A percentile compares a stretch with the other conserved stretches of the same genome.
Evolutionary conservation across 805 yeast genomes (phyloP).

Genomic region (Barnettozyma siamensis): DNA sequence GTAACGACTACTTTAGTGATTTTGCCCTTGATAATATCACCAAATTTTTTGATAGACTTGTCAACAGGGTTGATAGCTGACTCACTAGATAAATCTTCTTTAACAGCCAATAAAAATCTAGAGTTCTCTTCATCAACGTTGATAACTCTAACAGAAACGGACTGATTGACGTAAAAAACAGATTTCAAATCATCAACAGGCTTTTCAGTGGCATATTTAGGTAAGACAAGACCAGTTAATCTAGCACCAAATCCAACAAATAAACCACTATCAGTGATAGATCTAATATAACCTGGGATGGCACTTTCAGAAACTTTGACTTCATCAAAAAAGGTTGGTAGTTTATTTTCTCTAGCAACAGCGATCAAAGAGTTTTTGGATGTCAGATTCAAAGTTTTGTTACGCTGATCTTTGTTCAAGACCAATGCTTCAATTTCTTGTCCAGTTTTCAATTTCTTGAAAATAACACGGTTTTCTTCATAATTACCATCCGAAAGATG

Average conservation of each 20-base stretch:
- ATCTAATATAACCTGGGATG: constrained; percentile 70
- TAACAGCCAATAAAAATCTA: constrained; percentile 65
- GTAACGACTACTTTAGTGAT: constrained; percentile 55
- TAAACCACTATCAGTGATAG: constrained; percentile 73
- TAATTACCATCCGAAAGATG: constrained; percentile 73
- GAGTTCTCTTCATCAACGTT: constrained; percentile 62
- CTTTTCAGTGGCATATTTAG: constrained; percentile 59
- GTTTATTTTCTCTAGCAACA: constrained; percentile 45
- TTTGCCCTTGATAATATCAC: constrained; percentile 56
- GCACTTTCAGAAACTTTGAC: constrained; percentile 41
- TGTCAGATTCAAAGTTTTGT: constrained; percentile 57
- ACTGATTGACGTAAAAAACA: constrained; percentile 58
- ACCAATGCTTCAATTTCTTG: constrained; percentile 52
- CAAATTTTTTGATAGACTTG: constrained; percentile 36
- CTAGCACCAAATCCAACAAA: constrained; percentile 78
- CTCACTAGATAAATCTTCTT: constrained; percentile 28
- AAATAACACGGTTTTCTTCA: constrained; percentile 62
- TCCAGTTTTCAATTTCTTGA: constrained; percentile 63
- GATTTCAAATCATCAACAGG: constrained; percentile 47
- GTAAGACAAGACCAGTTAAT: constrained; percentile 77
- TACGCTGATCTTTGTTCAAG: constrained; percentile 58
- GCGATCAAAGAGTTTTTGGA: constrained; percentile 61
- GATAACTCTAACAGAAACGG: constrained; percentile 62
- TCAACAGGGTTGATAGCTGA: constrained; percentile 57
- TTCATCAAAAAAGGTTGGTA: constrained; percentile 61